Percentiles rank a stretch among this genome's conserved stretches.
phyloP scores from a whole-genome alignment of 2,329 filamentous ascomycete genomes.

The Tympanopsis confertula region DNA sequence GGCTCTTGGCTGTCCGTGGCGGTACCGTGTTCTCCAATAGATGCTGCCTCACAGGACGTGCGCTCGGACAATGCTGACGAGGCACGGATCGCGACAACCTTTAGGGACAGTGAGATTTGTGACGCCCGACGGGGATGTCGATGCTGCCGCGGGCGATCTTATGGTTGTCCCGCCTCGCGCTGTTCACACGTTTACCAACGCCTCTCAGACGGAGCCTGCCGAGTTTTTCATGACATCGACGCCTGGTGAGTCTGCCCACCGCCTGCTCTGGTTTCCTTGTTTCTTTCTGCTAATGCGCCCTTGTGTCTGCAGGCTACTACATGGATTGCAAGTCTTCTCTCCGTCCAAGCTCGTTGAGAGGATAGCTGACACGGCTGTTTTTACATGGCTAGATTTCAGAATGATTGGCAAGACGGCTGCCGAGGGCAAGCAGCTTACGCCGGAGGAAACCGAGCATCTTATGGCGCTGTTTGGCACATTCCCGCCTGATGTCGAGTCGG shows the following conservation, averaged over 20 bases:
- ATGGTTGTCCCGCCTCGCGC: conserved; percentile 22
- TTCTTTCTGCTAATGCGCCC: conserved; percentile 5
- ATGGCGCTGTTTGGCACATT: conserved; percentile 24
- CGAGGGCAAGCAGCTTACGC: conserved; percentile 12
- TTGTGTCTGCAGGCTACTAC: conserved; percentile 17
- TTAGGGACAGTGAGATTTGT: conserved; percentile 17
- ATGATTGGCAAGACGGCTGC: conserved; percentile 17
- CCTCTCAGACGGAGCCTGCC: conserved; percentile 16
- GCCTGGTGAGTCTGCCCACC: conserved; percentile 10
- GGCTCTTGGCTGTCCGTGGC: no score
- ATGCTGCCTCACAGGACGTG: no score
- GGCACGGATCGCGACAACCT: neutral
- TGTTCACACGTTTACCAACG: conserved; percentile 21
- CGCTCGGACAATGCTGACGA: no score
- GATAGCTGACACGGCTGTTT: conserved; percentile 2
- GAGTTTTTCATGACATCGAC: conserved; percentile 25
- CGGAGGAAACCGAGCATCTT: conserved; percentile 14
- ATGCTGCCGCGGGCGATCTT: conserved; percentile 16
- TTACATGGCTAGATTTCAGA: conserved; percentile 15
- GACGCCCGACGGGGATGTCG: conserved; percentile 17
- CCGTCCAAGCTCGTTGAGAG: neutral
- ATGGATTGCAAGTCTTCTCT: conserved; percentile 19
- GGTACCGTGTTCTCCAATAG: neutral
- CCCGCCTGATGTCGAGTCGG: conserved; percentile 19
- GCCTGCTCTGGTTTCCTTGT: neutral